Conservation (phyloP, 1,139 yeast species). For the Yamadazyma blattariae region DNA sequence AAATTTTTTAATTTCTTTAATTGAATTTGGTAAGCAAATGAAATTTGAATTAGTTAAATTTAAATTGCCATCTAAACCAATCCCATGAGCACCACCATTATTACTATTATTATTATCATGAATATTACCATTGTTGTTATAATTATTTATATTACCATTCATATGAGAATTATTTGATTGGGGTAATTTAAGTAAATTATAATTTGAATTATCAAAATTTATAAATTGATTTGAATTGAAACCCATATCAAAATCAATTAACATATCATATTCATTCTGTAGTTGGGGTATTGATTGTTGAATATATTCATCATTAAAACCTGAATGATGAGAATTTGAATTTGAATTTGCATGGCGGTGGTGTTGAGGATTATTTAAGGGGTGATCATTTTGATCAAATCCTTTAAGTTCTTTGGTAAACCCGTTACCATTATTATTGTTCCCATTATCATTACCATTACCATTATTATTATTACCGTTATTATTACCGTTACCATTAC, state of each 20-base stretch:
- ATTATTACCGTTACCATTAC: no score
- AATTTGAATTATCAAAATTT: constrained; percentile 9
- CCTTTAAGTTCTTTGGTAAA: not conserved
- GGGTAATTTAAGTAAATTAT: constrained; percentile 5
- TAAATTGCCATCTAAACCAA: no score
- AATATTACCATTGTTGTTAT: not conserved
- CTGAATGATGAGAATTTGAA: no score
- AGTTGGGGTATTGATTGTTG: not conserved
- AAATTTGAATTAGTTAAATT: not conserved
- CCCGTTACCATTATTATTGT: not conserved
- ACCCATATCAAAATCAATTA: constrained; percentile 11
- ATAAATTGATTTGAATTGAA: constrained; percentile 11
- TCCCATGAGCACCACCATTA: not conserved
- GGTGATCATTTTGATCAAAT: no score
- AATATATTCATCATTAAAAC: no score
- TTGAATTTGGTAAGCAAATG: constrained; percentile 16
- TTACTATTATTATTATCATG: not conserved
- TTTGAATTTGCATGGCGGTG: no score
- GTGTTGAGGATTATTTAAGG: no score
- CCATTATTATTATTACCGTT: not conserved
- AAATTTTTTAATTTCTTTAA: constrained; percentile 6
- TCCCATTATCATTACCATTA: not conserved
- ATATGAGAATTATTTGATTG: not conserved
- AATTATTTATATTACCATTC: not conserved
- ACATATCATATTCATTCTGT: constrained; percentile 3